Percentiles rank a stretch among this genome's conserved stretches.
Evolutionary conservation across 768 basidiomycete species (phyloP).

Genomic region (Boletus edulis): DNA sequence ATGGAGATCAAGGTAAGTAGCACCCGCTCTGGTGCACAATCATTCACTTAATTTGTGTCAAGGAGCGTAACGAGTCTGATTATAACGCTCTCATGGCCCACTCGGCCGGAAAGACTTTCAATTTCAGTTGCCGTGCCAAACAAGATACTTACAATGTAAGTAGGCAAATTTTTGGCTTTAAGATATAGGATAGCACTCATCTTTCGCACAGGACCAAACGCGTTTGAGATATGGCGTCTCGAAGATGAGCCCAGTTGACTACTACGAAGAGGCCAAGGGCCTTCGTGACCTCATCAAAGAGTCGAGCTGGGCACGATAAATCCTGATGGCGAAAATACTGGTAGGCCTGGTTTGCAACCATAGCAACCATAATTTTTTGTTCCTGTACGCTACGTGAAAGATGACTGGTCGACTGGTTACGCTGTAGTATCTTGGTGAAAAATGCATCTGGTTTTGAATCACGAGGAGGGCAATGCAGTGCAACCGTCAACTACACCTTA

Average conservation of each 20-base stretch:
- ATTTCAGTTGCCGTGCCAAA: conserved; percentile 84
- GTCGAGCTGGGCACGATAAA: conserved; percentile 51
- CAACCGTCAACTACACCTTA: too few species aligned
- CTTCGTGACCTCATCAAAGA: conserved; percentile 57
- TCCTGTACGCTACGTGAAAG: conserved; percentile 2
- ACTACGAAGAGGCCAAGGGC: conserved; percentile 58
- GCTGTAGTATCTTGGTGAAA: background rate
- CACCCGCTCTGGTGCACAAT: background rate
- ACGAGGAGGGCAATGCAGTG: too few species aligned
- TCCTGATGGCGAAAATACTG: background rate
- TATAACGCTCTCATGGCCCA: conserved; percentile 60
- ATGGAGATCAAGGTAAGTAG: conserved; percentile 60
- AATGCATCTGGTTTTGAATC: background rate
- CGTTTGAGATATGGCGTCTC: conserved; percentile 84
- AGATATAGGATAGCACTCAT: background rate
- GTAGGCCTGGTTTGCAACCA: background rate
- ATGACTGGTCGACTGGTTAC: background rate
- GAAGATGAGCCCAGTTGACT: conserved; percentile 63
- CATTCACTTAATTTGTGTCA: background rate
- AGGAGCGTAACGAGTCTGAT: conserved; percentile 60
- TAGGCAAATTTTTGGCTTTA: background rate
- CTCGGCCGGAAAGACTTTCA: conserved; percentile 68
- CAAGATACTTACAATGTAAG: conserved; percentile 83
- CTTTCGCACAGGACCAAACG: conserved; percentile 58
- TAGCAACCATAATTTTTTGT: background rate